These are phyloP conservation scores for Hypoxylon lenormandii DNA, from an alignment of 495 filamentous ascomycete genomes.

Conservation along the genomic window DNA sequence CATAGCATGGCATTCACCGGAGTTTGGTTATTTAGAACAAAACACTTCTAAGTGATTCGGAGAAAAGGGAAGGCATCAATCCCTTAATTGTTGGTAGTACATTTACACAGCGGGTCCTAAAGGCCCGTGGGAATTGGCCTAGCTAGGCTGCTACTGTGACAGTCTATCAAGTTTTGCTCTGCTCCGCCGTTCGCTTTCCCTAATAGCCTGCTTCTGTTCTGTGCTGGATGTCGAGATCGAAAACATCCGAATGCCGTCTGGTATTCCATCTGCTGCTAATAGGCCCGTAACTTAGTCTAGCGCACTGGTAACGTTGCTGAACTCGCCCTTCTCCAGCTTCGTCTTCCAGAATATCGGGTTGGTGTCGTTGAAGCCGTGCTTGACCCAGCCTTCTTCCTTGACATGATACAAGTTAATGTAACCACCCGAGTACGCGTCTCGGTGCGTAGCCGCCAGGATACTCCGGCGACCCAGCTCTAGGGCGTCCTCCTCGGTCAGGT, in stretches of 20 bases:
- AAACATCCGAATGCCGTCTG: no score
- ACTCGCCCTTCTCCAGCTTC: slow-evolving; percentile 97
- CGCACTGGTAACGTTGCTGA: slow-evolving; percentile 91
- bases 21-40: slow-evolving; percentile 8
- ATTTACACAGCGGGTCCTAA: slow-evolving; percentile 36
- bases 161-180: slow-evolving; percentile 42
- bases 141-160: slow-evolving; percentile 34
- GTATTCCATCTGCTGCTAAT: not conserved
- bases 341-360: slow-evolving; percentile 99
- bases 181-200: not conserved
- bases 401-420: slow-evolving; percentile 99
- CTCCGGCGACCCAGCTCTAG: slow-evolving; percentile 88
- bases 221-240: not conserved
- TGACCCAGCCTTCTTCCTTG: slow-evolving; percentile 97
- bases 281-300: slow-evolving; percentile 60
- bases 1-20: slow-evolving; percentile 18
- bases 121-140: slow-evolving; percentile 20
- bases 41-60: not conserved
- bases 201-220: slow-evolving; percentile 2
- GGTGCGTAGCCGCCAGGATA: slow-evolving; percentile 96
- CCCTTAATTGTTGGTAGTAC: slow-evolving; percentile 45
- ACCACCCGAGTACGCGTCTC: slow-evolving; percentile 97
- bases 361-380: slow-evolving; percentile 95
- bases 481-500: slow-evolving; percentile 84
- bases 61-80: slow-evolving; percentile 16